Percentiles rank a stretch among this genome's conserved stretches.
phyloP scores from a whole-genome alignment of 495 filamentous ascomycete species.

The Tirmania nivea region DNA sequence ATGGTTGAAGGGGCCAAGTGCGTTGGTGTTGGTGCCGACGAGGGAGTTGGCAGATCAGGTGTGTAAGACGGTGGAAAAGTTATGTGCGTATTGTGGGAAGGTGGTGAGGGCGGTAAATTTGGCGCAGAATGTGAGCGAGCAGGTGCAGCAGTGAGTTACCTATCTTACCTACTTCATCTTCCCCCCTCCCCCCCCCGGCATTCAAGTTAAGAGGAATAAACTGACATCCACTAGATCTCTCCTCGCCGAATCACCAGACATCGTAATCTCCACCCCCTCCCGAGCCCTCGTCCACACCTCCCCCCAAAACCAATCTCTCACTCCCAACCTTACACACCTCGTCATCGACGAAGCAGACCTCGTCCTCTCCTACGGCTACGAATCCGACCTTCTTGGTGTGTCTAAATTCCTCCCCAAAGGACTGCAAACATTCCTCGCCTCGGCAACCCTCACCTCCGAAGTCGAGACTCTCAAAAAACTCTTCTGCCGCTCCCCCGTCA shows the following conservation, averaged over 20 bases:
- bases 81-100: slow-evolving; percentile 65
- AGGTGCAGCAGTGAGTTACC: slow-evolving; percentile 35
- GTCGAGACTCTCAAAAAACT: slow-evolving; percentile 65
- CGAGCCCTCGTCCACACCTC: slow-evolving; percentile 50
- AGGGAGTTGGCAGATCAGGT: slow-evolving; percentile 86
- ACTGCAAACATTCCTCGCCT: slow-evolving; percentile 80
- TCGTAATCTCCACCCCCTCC: slow-evolving; percentile 75
- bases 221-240: slow-evolving; percentile 29
- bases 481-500: slow-evolving; percentile 58
- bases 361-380: slow-evolving; percentile 84
- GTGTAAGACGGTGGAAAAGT: slow-evolving; percentile 43
- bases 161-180: neutral
- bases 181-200: no score
- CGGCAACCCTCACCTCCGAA: slow-evolving; percentile 71
- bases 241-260: slow-evolving; percentile 68
- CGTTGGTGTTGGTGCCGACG: slow-evolving; percentile 79
- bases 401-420: slow-evolving; percentile 57
- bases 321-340: slow-evolving; percentile 43
- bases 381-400: slow-evolving; percentile 64
- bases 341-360: slow-evolving; percentile 93
- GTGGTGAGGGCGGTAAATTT: slow-evolving; percentile 63
- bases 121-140: slow-evolving; percentile 68
- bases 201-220: no score
- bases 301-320: slow-evolving; percentile 42
- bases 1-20: slow-evolving; percentile 22